These are phyloP conservation scores for Fraxinus quadrangulata DNA, from an alignment of 257 asterid genomes.

Conservation along the genomic window DNA sequence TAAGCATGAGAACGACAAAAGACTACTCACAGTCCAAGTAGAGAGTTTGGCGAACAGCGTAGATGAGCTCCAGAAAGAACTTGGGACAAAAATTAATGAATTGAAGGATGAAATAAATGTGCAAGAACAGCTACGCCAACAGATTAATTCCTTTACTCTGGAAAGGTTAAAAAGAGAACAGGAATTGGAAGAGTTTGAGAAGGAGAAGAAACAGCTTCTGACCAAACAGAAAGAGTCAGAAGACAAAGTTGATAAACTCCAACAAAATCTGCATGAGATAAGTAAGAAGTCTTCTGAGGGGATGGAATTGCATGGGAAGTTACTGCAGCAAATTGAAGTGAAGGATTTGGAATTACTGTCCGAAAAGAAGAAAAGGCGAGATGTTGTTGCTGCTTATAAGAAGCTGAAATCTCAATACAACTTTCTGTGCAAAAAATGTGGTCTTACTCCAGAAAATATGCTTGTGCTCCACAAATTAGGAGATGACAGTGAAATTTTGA, in stretches of 20 bases:
- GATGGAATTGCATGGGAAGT: slow-evolving; percentile 64
- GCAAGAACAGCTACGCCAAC: slow-evolving; percentile 51
- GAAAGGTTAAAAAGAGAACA: slow-evolving; percentile 52
- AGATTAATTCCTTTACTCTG: slow-evolving; percentile 35
- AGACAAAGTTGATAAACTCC: slow-evolving; percentile 56
- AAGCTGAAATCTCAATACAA: slow-evolving; percentile 65
- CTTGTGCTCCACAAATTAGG: slow-evolving; percentile 37
- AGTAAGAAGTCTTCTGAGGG: slow-evolving; percentile 55
- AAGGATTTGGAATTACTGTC: slow-evolving; percentile 63
- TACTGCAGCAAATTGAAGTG: slow-evolving; percentile 69
- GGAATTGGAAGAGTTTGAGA: slow-evolving; percentile 53
- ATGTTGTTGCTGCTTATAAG: slow-evolving; percentile 44
- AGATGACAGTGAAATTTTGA: slow-evolving; percentile 44
- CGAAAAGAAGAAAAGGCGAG: slow-evolving; percentile 52
- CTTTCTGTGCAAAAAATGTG: slow-evolving; percentile 49
- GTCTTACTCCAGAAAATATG: slow-evolving; percentile 50
- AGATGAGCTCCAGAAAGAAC: slow-evolving; percentile 55
- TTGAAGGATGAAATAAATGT: slow-evolving; percentile 49
- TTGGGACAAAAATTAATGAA: slow-evolving; percentile 41
- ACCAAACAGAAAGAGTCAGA: slow-evolving; percentile 49
- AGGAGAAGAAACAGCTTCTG: slow-evolving; percentile 56
- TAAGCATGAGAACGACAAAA: slow-evolving; percentile 49
- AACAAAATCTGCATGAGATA: slow-evolving; percentile 43
- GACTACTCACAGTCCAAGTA: slow-evolving; percentile 41
- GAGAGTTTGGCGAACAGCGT: slow-evolving; percentile 33